Evolutionary conservation across 169 alveolate species (phyloP), one percentile per base, ranked within the genome.

Genomic region (Prorocentrum cordatum): DNA sequence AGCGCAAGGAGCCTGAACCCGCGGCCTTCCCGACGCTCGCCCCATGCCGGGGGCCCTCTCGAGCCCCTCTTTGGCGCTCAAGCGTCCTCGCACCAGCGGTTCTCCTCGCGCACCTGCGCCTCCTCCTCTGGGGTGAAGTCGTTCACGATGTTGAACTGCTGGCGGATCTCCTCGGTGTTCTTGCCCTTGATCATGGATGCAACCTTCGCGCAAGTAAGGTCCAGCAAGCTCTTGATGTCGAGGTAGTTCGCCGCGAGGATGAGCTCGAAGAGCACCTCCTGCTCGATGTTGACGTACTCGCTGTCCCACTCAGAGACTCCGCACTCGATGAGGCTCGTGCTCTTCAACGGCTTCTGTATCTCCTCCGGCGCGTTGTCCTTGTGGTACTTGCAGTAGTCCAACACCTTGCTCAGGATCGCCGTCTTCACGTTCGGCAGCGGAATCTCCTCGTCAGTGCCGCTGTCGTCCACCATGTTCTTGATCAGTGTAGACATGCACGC

Each of bases 81-180:
- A 9, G 97, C 95, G 88, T 95, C 97, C 80, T 96, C 98, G 29
- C 97, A 96, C 98, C 98, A 97, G 92, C 94, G 94, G 83, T 96
- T 96, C 91, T 97, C 99, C 84, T 96, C 98, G 39, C 95, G 92
- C 33, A 95, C 96, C 93, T 95, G 96, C 22, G 96, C 95, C 88
- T 96, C 98, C 93, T 97, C 98, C 80, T 96, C 98, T 18, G 98
- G 98, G 20, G 98, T 97, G 91, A 96, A 95, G 90, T 97, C 99
- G 92, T 96, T 97, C 93, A 95, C 96, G 64, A 96, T 96, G 86
- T 95, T 95, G 93, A 97, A 96, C 58, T 93, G 94, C 83, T 96
- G 95, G 88, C 99, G 95, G 72, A 97, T 96, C 84, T 96, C 98
- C 84, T 96, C 97, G 20, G 97, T 95, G 18, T 94, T 93, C 85